phyloP scores from a whole-genome alignment of 2,329 filamentous ascomycete species.

The Paraphoma sp. region DNA sequence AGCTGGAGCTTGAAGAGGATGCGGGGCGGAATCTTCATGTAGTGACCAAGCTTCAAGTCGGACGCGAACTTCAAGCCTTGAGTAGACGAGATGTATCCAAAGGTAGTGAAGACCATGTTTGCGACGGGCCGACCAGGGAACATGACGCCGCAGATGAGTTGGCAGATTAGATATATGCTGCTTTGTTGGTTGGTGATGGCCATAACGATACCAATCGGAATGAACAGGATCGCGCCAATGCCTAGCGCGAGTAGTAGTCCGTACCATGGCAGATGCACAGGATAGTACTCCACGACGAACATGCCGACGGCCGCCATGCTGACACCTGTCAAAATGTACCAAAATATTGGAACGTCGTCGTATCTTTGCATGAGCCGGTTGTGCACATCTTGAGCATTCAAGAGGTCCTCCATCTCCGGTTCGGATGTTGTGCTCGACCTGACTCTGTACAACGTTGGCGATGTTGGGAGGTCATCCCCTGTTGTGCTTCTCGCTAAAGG shows the following conservation, averaged over 20 bases:
- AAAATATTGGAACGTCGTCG: slow-evolving; percentile 78
- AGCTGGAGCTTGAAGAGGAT: slow-evolving; percentile 81
- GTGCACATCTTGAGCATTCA: slow-evolving; percentile 81
- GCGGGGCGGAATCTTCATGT: slow-evolving; percentile 86
- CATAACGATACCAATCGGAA: slow-evolving; percentile 92
- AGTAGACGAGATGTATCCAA: slow-evolving; percentile 86
- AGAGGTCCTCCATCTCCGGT: slow-evolving; percentile 57
- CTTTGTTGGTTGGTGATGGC: slow-evolving; percentile 90
- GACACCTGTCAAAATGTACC: slow-evolving; percentile 79
- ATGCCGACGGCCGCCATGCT: slow-evolving; percentile 81
- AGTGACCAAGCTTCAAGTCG: slow-evolving; percentile 85
- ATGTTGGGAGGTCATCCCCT: slow-evolving; percentile 44
- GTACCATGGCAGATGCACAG: slow-evolving; percentile 85
- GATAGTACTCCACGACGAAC: slow-evolving; percentile 80
- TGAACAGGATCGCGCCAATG: slow-evolving; percentile 82
- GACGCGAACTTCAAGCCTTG: slow-evolving; percentile 90
- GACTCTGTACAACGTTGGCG: slow-evolving; percentile 21
- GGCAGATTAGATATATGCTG: slow-evolving; percentile 85
- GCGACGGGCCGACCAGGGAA: slow-evolving; percentile 87
- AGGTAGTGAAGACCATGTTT: slow-evolving; percentile 93
- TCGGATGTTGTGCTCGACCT: slow-evolving; percentile 42
- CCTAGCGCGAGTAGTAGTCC: slow-evolving; percentile 78
- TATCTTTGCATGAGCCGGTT: slow-evolving; percentile 84
- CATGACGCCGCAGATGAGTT: slow-evolving; percentile 80
- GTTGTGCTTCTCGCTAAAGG: slow-evolving; percentile 33